A percentile compares a stretch with the other conserved stretches of the same genome.
These are phyloP conservation scores for Daldinia decipiens DNA, from an alignment of 495 filamentous ascomycete genomes.

Conservation along the genomic window DNA sequence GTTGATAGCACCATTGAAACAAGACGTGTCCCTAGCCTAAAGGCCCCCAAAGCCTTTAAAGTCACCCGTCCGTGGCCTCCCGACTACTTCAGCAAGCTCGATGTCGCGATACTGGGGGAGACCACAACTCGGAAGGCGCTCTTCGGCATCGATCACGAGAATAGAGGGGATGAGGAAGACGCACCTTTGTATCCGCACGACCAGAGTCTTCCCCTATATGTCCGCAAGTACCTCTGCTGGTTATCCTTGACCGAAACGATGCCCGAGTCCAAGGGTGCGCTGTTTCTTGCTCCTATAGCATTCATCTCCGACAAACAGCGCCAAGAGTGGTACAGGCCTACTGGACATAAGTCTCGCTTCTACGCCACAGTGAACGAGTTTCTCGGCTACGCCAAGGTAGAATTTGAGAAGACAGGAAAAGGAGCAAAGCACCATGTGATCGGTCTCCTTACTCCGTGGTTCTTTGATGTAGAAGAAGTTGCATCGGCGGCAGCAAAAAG, in stretches of 20 bases:
- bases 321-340: constrained; percentile 25
- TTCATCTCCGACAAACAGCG: constrained; percentile 27
- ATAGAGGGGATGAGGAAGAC: not conserved
- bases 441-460: constrained; percentile 39
- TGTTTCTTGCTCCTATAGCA: constrained; percentile 37
- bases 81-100: constrained; percentile 8
- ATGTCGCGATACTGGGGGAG: constrained; percentile 32
- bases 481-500: not conserved
- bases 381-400: constrained; percentile 15
- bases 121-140: constrained; percentile 7
- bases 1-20: not conserved
- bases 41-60: not conserved
- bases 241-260: constrained; percentile 8
- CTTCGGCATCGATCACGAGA: constrained; percentile 20
- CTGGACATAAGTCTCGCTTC: constrained; percentile 32
- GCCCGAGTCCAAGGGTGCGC: not conserved
- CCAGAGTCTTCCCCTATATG: constrained; percentile 7
- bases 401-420: constrained; percentile 10
- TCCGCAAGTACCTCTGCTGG: constrained; percentile 30
- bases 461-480: constrained; percentile 17
- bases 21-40: not conserved
- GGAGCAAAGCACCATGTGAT: constrained; percentile 12
- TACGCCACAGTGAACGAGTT: constrained; percentile 36
- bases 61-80: constrained; percentile 15
- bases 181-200: constrained; percentile 19